Evolutionary conservation across 352 stramenopile genomes (phyloP), one percentile per base, ranked within the genome.

Genomic region (Phytophthora pseudosyringae): DNA sequence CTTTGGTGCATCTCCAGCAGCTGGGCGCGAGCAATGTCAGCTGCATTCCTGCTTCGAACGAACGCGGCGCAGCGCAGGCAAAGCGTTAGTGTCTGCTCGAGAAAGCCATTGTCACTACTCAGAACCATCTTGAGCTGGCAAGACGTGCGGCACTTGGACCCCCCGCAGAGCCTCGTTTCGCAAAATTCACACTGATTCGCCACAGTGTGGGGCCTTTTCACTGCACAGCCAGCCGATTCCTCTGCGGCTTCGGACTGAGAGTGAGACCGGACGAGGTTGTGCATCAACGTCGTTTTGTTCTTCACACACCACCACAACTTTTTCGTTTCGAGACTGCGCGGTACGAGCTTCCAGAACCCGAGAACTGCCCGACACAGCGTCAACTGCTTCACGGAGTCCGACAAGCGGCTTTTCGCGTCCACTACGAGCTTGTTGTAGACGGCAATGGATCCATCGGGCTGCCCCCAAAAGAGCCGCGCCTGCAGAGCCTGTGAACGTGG

Each of bases 401-500:
- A 39, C 25, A 72, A 32, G 12, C 33, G 58, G 28, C 54, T 64
- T 33, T 68, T 68, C 3, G 58, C 39, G 51, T 72, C 64, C 10
- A 68, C n/a, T n/a, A 72, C 50, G 18, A 72, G 10, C 38, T 68
- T 72, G 39, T 53, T 64, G 64, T 69, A 72, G 36, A 72, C 58
- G 3, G 26, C n/a, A 18, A 68, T 53, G 2, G 45, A 61, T 21
- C 64, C 58, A 28, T 68, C 64, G 1, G 35, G 18, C 10, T 68
- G 58, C 3, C 55, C 50, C 50, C 56, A 74, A 33, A 74, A 74
- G 10, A 74, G 5, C 13, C 61, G 60, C 8, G 67, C 43, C 26
- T 71, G 56, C 0, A 71, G 9, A 25, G 52, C 45, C 15, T 39
- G 67, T 21, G 50, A 50, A 18, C 54, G 62, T 15, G 49, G 29